Conservation (phyloP, 192 early-diverging fungal species). For the Coemansia sp. region DNA sequence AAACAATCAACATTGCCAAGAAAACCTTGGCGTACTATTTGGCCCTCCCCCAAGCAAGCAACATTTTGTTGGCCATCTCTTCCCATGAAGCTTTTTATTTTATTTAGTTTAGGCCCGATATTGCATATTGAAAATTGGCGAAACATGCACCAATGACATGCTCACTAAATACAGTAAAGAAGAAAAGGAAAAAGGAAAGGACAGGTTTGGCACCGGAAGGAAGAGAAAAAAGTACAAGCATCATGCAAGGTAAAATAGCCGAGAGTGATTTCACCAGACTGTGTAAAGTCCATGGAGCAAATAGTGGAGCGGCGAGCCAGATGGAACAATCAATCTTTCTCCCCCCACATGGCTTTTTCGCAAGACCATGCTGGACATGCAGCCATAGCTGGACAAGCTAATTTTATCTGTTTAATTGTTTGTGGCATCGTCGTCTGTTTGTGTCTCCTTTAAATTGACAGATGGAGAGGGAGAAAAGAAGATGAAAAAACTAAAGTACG, state of each 20-base stretch:
- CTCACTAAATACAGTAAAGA: no score
- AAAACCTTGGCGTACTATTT: background rate
- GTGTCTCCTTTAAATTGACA: slow-evolving; percentile 1
- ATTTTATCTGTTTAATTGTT: background rate
- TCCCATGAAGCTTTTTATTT: no score
- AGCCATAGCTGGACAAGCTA: background rate
- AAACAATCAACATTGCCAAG: background rate
- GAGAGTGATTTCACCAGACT: background rate
- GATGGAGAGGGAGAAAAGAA: background rate
- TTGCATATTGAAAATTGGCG: no score
- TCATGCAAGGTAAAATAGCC: background rate
- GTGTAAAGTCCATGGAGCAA: background rate
- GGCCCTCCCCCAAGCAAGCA: no score
- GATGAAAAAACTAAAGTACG: background rate
- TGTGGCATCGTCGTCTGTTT: slow-evolving; percentile 1
- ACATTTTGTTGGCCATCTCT: no score
- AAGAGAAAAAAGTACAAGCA: background rate
- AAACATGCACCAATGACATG: no score
- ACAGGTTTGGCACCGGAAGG: no score
- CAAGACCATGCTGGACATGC: background rate
- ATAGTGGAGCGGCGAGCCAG: background rate
- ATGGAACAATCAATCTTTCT: slow-evolving; percentile 3
- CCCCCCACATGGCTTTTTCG: slow-evolving; percentile 4
- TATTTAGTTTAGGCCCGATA: no score
- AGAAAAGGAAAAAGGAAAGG: no score